Evolutionary conservation across 148 eudicot genomes (phyloP), one percentile per base, ranked within the genome.

Genomic region (Fallopia convolvulus): DNA sequence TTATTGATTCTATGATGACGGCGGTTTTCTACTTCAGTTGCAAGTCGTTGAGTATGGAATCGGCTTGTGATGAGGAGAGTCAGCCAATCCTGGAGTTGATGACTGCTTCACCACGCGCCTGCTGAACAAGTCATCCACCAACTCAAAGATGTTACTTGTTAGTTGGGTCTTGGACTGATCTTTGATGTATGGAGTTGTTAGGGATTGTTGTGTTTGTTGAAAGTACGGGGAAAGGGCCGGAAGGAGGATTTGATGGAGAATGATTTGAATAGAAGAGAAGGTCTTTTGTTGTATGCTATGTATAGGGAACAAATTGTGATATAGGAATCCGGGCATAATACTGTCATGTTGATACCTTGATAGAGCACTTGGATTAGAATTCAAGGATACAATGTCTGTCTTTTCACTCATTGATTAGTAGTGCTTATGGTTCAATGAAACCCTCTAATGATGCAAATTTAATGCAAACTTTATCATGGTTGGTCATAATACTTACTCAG

Each of bases 11-110:
- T 10, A 92, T 95, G 99, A 95, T 91, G 97, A 92, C 86, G 18
- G 74, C 94, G 0, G 99, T 95, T 46, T 95, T 91, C 77, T 95
- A 91, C 88, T 92, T 92, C 81, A 92, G 97, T 73, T 95, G 99
- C 75, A 90, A 86, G 75, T 89, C 90, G 48, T 87, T 81, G 81
- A 88, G 91, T 47, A 78, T 91, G 86, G 99, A 88, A 74, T 80
- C 88, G 26, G 83, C 87, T 3, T 76, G 71, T 17, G 81, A 81
- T 72, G 91, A 72, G 49, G 97, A 89, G 82, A 83, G 80, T 65
- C 85, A 85, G 70, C 82, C 97, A 0, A 86, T 88, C 77, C 83
- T 92, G 81, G 97, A 91, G 83, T 85, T 91, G 83, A 81, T 81
- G 80, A 75, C 85, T 66, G 65, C 77, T 58, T 75, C 88, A 18